Evolutionary conservation across 2,329 filamentous ascomycete species (phyloP).

Genomic region (Neospermospora avenae): DNA sequence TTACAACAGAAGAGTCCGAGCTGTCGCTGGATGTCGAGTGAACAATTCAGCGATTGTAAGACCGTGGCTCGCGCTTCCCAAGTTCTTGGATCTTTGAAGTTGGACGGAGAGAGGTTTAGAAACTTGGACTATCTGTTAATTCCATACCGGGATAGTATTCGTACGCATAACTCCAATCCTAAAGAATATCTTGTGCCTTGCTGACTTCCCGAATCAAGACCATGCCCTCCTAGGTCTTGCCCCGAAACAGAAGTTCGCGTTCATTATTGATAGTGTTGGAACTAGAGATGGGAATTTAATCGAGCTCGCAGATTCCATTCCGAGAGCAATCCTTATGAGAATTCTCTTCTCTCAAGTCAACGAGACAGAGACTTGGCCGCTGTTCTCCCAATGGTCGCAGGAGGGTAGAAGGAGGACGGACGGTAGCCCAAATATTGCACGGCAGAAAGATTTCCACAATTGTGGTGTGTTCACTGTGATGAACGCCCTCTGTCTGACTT

Average conservation of each 20-base stretch:
- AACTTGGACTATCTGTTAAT: not conserved
- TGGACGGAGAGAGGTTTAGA: not conserved
- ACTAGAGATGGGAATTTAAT: not conserved
- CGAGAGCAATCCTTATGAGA: not conserved
- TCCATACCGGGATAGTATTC: not conserved
- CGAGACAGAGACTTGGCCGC: not conserved
- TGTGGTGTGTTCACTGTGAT: conserved; percentile 9
- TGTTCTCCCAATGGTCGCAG: not conserved
- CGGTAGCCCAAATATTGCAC: not conserved
- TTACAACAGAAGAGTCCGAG: not conserved
- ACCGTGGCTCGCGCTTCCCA: not conserved
- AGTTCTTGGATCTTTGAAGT: not conserved
- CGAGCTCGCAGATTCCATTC: not conserved
- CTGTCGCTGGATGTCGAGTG: not conserved
- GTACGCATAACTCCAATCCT: not conserved
- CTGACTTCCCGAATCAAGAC: not conserved
- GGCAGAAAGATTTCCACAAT: conserved; percentile 1
- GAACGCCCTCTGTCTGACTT: conserved; percentile 10
- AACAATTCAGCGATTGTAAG: not conserved
- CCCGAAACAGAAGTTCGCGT: conserved; percentile 9
- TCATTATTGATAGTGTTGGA: conserved; percentile 4
- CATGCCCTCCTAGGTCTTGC: not conserved
- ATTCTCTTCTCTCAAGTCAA: not conserved
- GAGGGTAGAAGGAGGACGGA: not conserved
- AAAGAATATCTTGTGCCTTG: not conserved